Evolutionary conservation across 345 rosid species (phyloP).

Genomic region (Heritiera littoralis): DNA sequence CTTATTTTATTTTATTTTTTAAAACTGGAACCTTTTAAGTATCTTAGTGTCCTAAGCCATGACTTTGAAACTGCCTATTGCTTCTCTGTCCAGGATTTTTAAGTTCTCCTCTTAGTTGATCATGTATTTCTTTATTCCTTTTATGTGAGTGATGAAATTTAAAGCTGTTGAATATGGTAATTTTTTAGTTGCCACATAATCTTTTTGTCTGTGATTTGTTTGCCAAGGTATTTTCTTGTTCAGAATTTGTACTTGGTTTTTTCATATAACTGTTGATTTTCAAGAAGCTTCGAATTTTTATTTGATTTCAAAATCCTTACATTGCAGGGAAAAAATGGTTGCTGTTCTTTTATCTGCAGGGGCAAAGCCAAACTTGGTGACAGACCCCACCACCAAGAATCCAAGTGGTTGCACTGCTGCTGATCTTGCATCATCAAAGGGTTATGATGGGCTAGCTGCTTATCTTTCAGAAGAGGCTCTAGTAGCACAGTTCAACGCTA

Average conservation of each 20-base stretch:
- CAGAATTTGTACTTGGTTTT: background rate
- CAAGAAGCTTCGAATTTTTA: conserved; percentile 10
- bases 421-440: conserved; percentile 76
- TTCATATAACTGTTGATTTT: background rate
- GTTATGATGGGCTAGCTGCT: conserved; percentile 85
- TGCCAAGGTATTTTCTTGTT: background rate
- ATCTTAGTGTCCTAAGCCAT: background rate
- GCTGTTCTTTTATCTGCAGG: conserved; percentile 86
- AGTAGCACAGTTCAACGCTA: conserved; percentile 73
- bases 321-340: conserved; percentile 88
- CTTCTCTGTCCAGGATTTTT: background rate
- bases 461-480: conserved; percentile 86
- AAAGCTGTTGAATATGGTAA: background rate
- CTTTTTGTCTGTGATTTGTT: conserved; percentile 7
- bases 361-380: conserved; percentile 84
- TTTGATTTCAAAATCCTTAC: conserved; percentile 20
- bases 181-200: background rate
- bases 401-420: conserved; percentile 82
- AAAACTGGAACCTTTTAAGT: background rate
- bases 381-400: conserved; percentile 68
- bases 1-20: background rate
- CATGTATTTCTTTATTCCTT: background rate
- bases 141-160: background rate
- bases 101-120: background rate
- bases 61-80: background rate